Base-by-base conservation (phyloP, 1,284 basidiomycete genomes). In the Phenoliferia sp. region DNA sequence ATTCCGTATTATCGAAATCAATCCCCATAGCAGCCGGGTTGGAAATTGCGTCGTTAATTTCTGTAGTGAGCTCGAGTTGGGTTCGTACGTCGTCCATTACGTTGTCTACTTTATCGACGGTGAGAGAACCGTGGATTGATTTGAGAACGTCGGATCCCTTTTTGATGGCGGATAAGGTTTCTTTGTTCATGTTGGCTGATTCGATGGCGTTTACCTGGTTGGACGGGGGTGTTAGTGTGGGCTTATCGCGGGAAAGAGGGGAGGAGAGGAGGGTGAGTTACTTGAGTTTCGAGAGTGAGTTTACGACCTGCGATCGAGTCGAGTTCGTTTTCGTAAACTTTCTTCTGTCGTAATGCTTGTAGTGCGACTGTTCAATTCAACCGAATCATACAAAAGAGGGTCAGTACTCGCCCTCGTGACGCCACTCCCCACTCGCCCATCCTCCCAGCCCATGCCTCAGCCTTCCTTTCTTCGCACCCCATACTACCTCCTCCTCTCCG, bases 131-230 rank as follows among this genome's bases (percentile, higher is more conserved):
- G 77, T 99, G 96, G 67, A 99, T 98, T 59, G 86, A 85, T 81
- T 90, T 90, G 79, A 99, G 85, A 22, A 91, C 96, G 71, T 90
- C 88, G 0, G 94, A 87, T 54, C 92, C 96, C 80, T 92, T 90
- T 88, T 94, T 94, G 93, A 99, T 98, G 33, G 92, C 94, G 33
- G 86, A 83, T 91, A 99, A 94, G 34, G 94, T 98, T 84, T 98
- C 94, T 77, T 92, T 89, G 80, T 99, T 99, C 81, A 99, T 86
- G 83, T 98, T 99, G 60, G 96, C 96, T 28, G 90, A 93, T 81
- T 99, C 96, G 66, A 99, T 87, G 35, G 95, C 95, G 80, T 96
- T 95, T 71, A 99, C 84, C 82, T 84, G 70, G 5, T 32, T 3
- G 52, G 62, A 5, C 59, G 65, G 19, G 39, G 35, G 22, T 12